Evolutionary conservation across 2,329 filamentous ascomycete genomes (phyloP), one percentile per base, ranked within the genome.

Genomic region (Ceratocystis harringtonii): DNA sequence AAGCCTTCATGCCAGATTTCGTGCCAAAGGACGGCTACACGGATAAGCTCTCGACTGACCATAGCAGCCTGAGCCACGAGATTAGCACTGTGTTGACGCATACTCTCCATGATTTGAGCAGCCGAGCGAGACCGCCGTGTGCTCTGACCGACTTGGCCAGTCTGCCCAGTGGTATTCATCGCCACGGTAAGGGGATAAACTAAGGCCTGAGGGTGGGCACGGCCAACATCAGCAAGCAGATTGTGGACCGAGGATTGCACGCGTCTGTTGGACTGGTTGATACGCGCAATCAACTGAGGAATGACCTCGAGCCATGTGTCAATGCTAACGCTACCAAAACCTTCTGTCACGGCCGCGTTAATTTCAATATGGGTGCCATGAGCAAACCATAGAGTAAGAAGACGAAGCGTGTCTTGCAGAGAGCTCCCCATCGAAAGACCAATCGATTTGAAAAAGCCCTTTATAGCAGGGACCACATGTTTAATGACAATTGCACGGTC

Each of bases 271-370:
- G 92, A 90, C 74, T 97, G 94, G 72, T 95, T 99, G 78, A 99
- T 97, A 67, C 94, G 85, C 41, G 94, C 94, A 74, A 99, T 96
- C 61, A 99, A 80, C 73, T 99, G 94, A 43, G 94, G 94, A 69
- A 97, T 96, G 63, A 99, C 95, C 72, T 97, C 92, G 19, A 99
- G 84, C 95, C 94, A 99, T 0, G 92, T 97, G 75, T 99, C 94
- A 65, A 99, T 89, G 72, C 89, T 96, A 69, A 99, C 91, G 45
- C 89, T 88, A 0, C 88, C 82, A 69, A 96, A 95, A 4, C 95
- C 94, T 72, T 97, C 92, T 0, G 86, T 91, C 28, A 99, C 89
- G 17, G 89, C 89, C 17, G 82, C 78, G 71, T 92, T 96, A 68
- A 99, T 95, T 69, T 97, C 92, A 32, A 84, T 79, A 72, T 90